Evolutionary conservation across 1,139 yeast genomes (phyloP).

Genomic region (Pichia sp.): DNA sequence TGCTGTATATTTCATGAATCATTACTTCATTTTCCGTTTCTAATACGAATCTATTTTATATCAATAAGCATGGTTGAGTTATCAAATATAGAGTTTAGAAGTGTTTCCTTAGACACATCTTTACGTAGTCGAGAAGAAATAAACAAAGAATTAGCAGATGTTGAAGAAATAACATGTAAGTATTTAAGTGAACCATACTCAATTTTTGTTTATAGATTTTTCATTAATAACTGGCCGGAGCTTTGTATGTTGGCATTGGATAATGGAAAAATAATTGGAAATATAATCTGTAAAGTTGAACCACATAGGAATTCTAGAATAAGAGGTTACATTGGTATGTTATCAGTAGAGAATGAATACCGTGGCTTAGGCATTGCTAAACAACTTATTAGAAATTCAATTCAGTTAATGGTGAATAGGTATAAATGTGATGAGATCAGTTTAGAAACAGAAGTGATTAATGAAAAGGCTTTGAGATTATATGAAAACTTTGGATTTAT

Average conservation of each 20-base stretch:
- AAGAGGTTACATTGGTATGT: slow-evolving; percentile 94
- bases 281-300: slow-evolving; percentile 79
- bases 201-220: slow-evolving; percentile 62
- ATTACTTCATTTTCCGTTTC: background rate
- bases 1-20: background rate
- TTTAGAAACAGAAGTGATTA: slow-evolving; percentile 86
- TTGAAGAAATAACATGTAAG: slow-evolving; percentile 41
- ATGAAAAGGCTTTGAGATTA: slow-evolving; percentile 64
- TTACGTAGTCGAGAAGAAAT: slow-evolving; percentile 15
- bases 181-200: slow-evolving; percentile 72
- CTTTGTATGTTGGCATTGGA: slow-evolving; percentile 47
- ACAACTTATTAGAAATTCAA: slow-evolving; percentile 53
- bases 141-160: slow-evolving; percentile 22
- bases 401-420: slow-evolving; percentile 56
- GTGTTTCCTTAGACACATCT: slow-evolving; percentile 21
- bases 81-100: slow-evolving; percentile 11
- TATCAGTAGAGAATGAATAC: slow-evolving; percentile 67
- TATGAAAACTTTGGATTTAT: slow-evolving; percentile 87
- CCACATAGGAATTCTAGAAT: slow-evolving; percentile 62
- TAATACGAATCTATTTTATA: too few relatives aligned
- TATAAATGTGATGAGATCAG: slow-evolving; percentile 76
- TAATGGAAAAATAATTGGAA: slow-evolving; percentile 53
- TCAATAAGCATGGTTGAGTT: slow-evolving; percentile 3
- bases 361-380: slow-evolving; percentile 83
- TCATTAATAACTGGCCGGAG: slow-evolving; percentile 64